These are phyloP conservation scores for Fusarium paranaense DNA, from an alignment of 2,329 filamentous ascomycete genomes.

Conservation along the genomic window DNA sequence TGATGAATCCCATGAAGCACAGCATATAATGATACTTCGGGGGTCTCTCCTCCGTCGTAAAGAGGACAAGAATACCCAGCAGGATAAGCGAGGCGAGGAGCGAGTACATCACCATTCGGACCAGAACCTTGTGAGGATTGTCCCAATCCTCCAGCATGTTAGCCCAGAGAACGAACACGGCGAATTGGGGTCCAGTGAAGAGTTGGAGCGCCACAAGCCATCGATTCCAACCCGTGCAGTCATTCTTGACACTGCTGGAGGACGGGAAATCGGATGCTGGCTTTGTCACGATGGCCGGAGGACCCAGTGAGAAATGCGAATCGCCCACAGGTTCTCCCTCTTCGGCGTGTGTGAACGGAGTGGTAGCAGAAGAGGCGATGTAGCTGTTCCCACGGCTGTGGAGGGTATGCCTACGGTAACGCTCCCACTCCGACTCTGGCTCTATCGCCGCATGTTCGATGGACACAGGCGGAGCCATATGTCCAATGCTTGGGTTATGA, in stretches of 20 bases:
- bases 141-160: conserved; percentile 71
- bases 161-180: conserved; percentile 80
- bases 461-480: conserved; percentile 51
- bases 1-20: conserved; percentile 90
- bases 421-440: conserved; percentile 68
- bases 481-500: conserved; percentile 46
- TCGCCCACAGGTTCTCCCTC: conserved; percentile 38
- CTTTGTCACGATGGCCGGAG: conserved; percentile 43
- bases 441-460: conserved; percentile 50
- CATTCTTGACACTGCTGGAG: conserved; percentile 49
- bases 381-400: conserved; percentile 41
- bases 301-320: conserved; percentile 34
- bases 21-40: conserved; percentile 82
- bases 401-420: conserved; percentile 63
- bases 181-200: conserved; percentile 88
- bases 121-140: conserved; percentile 62
- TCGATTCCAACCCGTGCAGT: conserved; percentile 80
- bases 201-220: conserved; percentile 91
- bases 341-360: conserved; percentile 32
- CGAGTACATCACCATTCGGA: conserved; percentile 70
- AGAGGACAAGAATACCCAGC: conserved; percentile 73
- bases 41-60: conserved; percentile 74
- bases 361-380: conserved; percentile 22
- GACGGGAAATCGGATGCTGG: conserved; percentile 50
- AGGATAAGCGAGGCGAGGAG: conserved; percentile 76